Evolutionary conservation across 805 yeast genomes (phyloP).

Genomic region (Saccharomycopsis olivae): DNA sequence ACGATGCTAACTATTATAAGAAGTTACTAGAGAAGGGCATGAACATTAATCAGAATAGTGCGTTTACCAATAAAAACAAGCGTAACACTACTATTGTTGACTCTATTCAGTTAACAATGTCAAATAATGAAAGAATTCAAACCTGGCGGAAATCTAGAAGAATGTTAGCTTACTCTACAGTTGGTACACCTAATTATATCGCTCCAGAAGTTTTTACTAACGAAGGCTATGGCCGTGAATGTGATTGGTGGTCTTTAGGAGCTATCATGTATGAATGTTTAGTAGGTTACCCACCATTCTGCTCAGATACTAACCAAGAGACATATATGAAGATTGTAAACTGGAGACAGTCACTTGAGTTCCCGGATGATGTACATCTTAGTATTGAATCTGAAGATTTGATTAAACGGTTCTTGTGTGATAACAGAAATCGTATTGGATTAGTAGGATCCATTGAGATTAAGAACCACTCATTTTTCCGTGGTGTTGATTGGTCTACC

Average conservation of each 20-base stretch:
- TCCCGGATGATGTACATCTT: conserved; percentile 87
- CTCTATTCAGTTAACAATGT: conserved; percentile 87
- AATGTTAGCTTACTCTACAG: conserved; percentile 91
- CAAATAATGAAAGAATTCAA: conserved; percentile 89
- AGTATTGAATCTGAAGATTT: conserved; percentile 85
- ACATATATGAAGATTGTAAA: conserved; percentile 84
- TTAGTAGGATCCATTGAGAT: conserved; percentile 89
- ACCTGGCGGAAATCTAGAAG: conserved; percentile 92
- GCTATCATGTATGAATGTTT: conserved; percentile 95
- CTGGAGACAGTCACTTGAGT: conserved; percentile 79
- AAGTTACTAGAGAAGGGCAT: conserved; percentile 43
- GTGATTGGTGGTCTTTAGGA: conserved; percentile 98
- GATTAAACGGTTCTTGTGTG: conserved; percentile 64
- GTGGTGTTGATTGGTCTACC: conserved; percentile 93
- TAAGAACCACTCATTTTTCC: conserved; percentile 82
- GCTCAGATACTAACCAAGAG: conserved; percentile 90
- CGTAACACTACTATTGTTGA: conserved; percentile 22
- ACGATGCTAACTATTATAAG: conserved; percentile 78
- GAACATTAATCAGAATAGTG: conserved; percentile 21
- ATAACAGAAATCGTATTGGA: conserved; percentile 73
- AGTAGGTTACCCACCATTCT: conserved; percentile 96
- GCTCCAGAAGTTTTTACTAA: conserved; percentile 91
- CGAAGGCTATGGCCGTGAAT: conserved; percentile 93
- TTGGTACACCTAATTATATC: conserved; percentile 92
- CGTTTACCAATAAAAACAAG: conserved; percentile 14